Evolutionary conservation across 2,329 filamentous ascomycete genomes (phyloP).

Genomic region (Lizonia empirigonia): DNA sequence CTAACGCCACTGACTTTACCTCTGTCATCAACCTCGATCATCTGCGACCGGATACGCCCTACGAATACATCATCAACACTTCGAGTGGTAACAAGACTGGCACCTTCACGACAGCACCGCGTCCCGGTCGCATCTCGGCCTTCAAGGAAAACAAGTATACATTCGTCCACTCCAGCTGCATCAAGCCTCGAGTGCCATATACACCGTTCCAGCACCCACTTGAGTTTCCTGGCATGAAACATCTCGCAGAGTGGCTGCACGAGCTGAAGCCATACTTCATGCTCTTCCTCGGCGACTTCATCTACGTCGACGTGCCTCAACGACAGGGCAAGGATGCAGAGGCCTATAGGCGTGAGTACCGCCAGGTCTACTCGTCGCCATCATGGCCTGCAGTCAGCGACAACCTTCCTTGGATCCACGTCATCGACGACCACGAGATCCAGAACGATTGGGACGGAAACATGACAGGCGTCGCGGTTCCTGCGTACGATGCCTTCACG

Average conservation of each 20-base stretch:
- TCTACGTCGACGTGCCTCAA: conserved; percentile 86
- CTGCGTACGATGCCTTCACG: conserved; percentile 82
- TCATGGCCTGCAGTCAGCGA: conserved; percentile 80
- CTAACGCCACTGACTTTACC: conserved; percentile 83
- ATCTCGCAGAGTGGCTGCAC: conserved; percentile 75
- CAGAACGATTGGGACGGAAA: conserved; percentile 90
- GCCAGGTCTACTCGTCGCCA: conserved; percentile 92
- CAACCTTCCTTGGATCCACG: conserved; percentile 95
- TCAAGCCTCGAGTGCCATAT: conserved; percentile 91
- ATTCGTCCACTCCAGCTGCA: conserved; percentile 91
- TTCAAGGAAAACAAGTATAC: conserved; percentile 74
- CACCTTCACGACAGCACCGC: conserved; percentile 78
- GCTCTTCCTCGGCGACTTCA: conserved; percentile 81
- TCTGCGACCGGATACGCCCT: conserved; percentile 72
- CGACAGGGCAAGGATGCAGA: conserved; percentile 73
- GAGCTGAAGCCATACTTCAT: conserved; percentile 74
- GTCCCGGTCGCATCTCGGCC: conserved; percentile 64
- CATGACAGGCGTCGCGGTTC: conserved; percentile 76
- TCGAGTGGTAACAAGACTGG: conserved; percentile 83
- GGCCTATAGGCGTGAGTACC: conserved; percentile 88
- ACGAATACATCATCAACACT: conserved; percentile 73
- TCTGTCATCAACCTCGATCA: conserved; percentile 69
- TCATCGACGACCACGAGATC: conserved; percentile 96
- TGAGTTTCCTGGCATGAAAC: conserved; percentile 77
- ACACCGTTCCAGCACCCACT: conserved; percentile 81